These are phyloP conservation scores for Neocatenulostroma microsporum DNA, from an alignment of 2,329 filamentous ascomycete genomes.

Conservation along the genomic window DNA sequence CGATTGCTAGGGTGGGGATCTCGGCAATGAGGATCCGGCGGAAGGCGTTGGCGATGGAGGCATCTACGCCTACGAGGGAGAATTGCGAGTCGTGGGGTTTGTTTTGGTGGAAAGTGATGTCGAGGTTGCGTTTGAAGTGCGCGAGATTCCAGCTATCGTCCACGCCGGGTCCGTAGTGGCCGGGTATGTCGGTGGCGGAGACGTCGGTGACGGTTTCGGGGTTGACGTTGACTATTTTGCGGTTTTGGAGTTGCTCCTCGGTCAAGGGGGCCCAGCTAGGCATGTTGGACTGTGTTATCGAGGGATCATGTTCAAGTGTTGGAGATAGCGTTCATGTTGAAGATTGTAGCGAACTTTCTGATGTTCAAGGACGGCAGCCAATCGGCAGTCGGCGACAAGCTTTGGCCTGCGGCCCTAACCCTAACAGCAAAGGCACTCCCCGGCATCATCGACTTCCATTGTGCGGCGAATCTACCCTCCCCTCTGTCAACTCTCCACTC, in stretches of 20 bases:
- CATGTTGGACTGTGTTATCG: conserved; percentile 16
- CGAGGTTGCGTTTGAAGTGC: conserved; percentile 63
- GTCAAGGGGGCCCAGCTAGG: conserved; percentile 24
- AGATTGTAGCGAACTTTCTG: conserved; percentile 4
- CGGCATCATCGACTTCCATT: conserved; percentile 14
- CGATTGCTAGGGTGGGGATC: conserved; percentile 88
- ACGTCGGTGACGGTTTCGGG: conserved; percentile 85
- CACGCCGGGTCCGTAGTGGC: conserved; percentile 74
- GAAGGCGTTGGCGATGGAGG: conserved; percentile 92
- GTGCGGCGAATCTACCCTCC: conserved; percentile 12
- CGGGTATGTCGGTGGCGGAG: conserved; percentile 83
- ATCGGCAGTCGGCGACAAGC: too few species aligned
- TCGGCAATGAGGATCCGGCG: conserved; percentile 92
- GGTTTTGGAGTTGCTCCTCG: conserved; percentile 52
- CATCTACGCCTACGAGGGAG: conserved; percentile 85
- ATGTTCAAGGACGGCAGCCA: too few species aligned
- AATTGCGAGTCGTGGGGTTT: conserved; percentile 71
- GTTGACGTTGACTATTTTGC: conserved; percentile 81
- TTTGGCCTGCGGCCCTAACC: too few species aligned
- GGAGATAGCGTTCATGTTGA: conserved; percentile 2
- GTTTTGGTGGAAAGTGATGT: conserved; percentile 78
- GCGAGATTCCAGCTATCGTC: conserved; percentile 72
- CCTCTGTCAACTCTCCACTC: conserved; percentile 8
- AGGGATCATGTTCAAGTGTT: conserved; percentile 4
- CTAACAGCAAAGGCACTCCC: too few species aligned